Conservation (phyloP, 2,329 filamentous ascomycete species). For the Diaporthe batatas region DNA sequence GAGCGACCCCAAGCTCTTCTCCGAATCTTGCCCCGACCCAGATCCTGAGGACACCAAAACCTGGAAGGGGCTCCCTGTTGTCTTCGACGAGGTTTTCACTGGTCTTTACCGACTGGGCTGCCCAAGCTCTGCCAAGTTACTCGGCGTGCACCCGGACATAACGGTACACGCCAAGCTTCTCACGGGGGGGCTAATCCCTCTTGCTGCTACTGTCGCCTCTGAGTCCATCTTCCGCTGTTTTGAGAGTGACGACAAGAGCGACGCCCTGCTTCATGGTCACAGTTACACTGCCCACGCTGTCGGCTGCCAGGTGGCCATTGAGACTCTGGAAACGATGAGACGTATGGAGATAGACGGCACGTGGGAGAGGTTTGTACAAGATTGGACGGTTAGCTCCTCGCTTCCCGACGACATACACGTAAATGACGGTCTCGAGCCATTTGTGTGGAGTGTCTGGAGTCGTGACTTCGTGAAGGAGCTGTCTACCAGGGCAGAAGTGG, state of each 20-base stretch:
- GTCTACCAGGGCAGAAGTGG: conserved; percentile 13
- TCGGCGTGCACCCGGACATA: conserved; percentile 78
- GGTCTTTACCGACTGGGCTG: conserved; percentile 85
- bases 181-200: conserved; percentile 82
- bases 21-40: conserved; percentile 44
- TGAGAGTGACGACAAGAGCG: conserved; percentile 77
- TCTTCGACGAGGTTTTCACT: conserved; percentile 91
- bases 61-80: conserved; percentile 82
- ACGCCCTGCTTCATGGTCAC: conserved; percentile 85
- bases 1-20: conserved; percentile 67
- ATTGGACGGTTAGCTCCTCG: not conserved
- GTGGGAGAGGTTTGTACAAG: conserved; percentile 24
- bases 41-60: conserved; percentile 9
- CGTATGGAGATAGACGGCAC: conserved; percentile 65
- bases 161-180: conserved; percentile 87
- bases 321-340: conserved; percentile 71
- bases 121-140: conserved; percentile 77
- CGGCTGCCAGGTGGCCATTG: conserved; percentile 83
- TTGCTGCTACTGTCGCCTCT: conserved; percentile 82
- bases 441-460: conserved; percentile 43
- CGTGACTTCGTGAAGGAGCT: conserved; percentile 7
- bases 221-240: conserved; percentile 81
- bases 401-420: not conserved
- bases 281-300: conserved; percentile 89
- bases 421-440: not conserved